Evolutionary conservation across 352 stramenopile species (phyloP).

Genomic region (Plasmopara viticola): DNA sequence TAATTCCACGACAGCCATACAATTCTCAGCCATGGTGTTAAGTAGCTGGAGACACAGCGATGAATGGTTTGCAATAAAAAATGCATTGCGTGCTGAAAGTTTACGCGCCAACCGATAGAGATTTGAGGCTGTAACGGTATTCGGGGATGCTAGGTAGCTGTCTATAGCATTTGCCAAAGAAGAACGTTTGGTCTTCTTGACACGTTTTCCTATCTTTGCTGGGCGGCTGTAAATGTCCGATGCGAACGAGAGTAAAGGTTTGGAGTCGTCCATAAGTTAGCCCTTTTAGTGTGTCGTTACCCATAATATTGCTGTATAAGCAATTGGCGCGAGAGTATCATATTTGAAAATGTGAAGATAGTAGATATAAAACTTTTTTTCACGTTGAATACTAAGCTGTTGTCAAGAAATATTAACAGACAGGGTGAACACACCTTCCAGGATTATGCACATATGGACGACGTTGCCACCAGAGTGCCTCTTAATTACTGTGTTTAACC

Average conservation of each 20-base stretch:
- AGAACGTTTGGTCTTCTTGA: not conserved
- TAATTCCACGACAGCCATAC: slow-evolving; percentile 21
- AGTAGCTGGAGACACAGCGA: slow-evolving; percentile 47
- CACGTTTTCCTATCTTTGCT: slow-evolving; percentile 11
- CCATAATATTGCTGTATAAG: no score
- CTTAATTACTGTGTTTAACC: no score
- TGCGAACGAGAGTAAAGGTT: not conserved
- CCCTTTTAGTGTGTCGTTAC: no score
- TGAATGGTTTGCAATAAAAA: slow-evolving; percentile 42
- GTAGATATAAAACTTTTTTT: no score
- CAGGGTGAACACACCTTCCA: no score
- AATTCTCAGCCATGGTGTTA: slow-evolving; percentile 50
- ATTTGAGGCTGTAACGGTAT: slow-evolving; percentile 20
- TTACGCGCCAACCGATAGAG: slow-evolving; percentile 45
- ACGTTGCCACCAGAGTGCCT: no score
- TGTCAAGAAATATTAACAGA: no score
- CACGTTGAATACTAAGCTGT: no score
- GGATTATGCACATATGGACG: no score
- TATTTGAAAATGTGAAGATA: no score
- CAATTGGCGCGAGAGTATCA: no score
- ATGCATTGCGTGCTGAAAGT: slow-evolving; percentile 27
- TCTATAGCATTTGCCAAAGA: slow-evolving; percentile 28
- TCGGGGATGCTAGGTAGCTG: slow-evolving; percentile 35
- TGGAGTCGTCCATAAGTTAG: no score
- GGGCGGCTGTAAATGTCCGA: slow-evolving; percentile 12